Evolutionary conservation across 1,284 basidiomycete species (phyloP), one percentile per base, ranked within the genome.

Genomic region (Trichosporon coremiiforme): DNA sequence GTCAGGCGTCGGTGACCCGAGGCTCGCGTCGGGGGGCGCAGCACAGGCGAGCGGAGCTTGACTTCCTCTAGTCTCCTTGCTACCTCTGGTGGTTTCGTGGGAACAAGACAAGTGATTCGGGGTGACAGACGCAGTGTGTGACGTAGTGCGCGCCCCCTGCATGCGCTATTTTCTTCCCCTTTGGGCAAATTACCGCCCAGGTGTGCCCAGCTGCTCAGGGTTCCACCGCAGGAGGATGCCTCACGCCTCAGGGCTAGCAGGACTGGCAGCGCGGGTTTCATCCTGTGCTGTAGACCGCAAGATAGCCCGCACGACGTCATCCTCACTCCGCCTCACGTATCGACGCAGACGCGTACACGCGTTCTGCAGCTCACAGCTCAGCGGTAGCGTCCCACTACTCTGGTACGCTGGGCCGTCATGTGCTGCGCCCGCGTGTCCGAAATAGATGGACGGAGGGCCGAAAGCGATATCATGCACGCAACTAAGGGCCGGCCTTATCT

Each of bases 81-180:
- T 33, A 8, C 33, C 33, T 33, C 33, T 33, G 33, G 33, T 33
- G 33, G 8, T 33, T 33, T 33, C 15, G 41, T 45, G 41, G 41
- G 41, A 45, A 45, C 41, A 45, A n/a, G 41, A 45, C 41, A 45
- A 45, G 47, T 53, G 47, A 53, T 53, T 8, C 47, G 47, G 47
- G 47, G 47, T 53, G 47, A 53, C 47, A 53, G 47, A 20, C 47
- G 20, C 47, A 53, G 20, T 20, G n/a, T 22, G 47, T 53, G 47
- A 53, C 47, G 47, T 53, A 53, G 47, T 53, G 47, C 8, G 47
- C 9, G 4, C 47, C 45, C 20, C 47, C n/a, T 53, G 20, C 20
- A 9, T 53, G 47, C 47, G 47, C 47, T 22, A 53, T 33, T 53
- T 22, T 53, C 20, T 53, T 53, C 47, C 47, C 47, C n/a, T 20